These are phyloP conservation scores for Bacidia rubella DNA, from an alignment of 495 filamentous ascomycete genomes.

Conservation along the genomic window DNA sequence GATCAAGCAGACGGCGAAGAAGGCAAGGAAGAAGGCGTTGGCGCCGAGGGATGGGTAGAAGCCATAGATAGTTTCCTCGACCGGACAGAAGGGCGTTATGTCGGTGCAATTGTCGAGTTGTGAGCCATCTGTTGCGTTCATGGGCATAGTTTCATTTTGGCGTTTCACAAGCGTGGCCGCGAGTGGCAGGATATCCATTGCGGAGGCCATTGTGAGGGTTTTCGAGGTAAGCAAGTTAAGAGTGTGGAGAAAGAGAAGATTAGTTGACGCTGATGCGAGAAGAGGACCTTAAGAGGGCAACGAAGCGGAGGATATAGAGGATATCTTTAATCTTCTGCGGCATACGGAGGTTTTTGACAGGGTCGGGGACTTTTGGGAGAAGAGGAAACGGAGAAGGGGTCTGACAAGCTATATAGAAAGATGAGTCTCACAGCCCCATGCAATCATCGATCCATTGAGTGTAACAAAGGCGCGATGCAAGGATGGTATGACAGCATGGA, in stretches of 20 bases:
- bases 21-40: constrained; percentile 45
- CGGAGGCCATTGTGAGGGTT: neutral
- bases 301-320: neutral
- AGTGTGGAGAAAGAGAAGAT: neutral
- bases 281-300: neutral
- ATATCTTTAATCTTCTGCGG: neutral
- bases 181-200: neutral
- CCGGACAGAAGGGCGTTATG: constrained; percentile 39
- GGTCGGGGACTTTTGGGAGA: neutral
- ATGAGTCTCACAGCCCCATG: neutral
- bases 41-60: constrained; percentile 51
- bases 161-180: neutral
- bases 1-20: constrained; percentile 36
- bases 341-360: neutral
- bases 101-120: constrained; percentile 26
- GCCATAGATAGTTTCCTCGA: constrained; percentile 48
- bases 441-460: neutral
- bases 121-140: neutral
- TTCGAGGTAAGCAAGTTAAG: neutral
- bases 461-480: neutral
- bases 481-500: neutral
- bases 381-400: neutral
- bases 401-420: neutral
- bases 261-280: neutral
- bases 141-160: neutral